phyloP scores from a whole-genome alignment of 2,329 filamentous ascomycete genomes.

The Tolypocladium ophioglossoides region DNA sequence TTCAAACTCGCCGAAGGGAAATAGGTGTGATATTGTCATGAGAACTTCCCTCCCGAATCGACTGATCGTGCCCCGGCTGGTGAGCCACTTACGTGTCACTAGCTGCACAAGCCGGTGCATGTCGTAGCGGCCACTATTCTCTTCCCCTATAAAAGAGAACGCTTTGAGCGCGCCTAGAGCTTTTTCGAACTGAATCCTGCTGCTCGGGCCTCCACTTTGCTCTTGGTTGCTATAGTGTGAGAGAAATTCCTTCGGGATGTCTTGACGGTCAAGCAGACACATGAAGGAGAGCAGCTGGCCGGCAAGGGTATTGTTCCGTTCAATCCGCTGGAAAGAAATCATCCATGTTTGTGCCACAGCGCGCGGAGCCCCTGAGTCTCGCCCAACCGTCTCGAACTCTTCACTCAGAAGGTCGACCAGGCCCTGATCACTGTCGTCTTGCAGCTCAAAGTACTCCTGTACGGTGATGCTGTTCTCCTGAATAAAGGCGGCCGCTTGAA shows the following conservation, averaged over 20 bases:
- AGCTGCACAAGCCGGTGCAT: constrained; percentile 24
- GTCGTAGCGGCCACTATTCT: constrained; percentile 7
- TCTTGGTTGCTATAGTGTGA: not conserved
- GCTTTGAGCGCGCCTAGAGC: constrained; percentile 15
- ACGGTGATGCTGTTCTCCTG: constrained; percentile 14
- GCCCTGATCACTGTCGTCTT: constrained; percentile 13
- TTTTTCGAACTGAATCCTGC: constrained; percentile 1
- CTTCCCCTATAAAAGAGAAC: constrained; percentile 13
- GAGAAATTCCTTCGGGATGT: constrained; percentile 15
- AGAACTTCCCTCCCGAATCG: not conserved
- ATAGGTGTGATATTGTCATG: not conserved
- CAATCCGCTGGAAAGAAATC: constrained; percentile 19
- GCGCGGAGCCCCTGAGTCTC: constrained; percentile 13
- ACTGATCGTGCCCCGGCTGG: not conserved
- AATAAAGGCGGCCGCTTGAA: constrained; percentile 23
- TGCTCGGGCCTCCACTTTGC: not conserved
- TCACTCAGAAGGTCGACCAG: constrained; percentile 16
- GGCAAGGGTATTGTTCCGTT: constrained; percentile 12
- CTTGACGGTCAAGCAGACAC: constrained; percentile 17
- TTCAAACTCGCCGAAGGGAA: not conserved
- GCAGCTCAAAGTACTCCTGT: constrained; percentile 15
- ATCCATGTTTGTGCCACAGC: constrained; percentile 21
- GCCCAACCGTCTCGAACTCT: constrained; percentile 17
- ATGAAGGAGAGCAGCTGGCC: constrained; percentile 18
- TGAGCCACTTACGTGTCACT: constrained; percentile 19